These are phyloP conservation scores for Phalaenopsis hybrid DNA, from an alignment of 116 monocot species.

Conservation along the genomic window DNA sequence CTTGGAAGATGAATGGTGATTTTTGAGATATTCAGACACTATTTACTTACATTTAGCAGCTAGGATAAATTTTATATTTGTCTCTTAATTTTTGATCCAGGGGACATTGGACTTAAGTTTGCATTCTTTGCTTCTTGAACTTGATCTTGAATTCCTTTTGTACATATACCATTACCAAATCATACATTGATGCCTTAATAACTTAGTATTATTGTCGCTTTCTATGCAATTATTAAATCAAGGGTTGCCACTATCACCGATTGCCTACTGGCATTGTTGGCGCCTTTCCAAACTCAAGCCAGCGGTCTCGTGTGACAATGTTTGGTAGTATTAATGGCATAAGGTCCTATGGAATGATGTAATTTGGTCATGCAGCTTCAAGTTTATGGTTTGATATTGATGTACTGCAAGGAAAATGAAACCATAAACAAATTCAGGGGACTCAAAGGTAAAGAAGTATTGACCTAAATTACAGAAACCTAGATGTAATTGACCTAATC, in stretches of 20 bases:
- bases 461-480: background rate
- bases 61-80: background rate
- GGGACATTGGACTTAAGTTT: background rate
- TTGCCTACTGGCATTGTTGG: too few species aligned
- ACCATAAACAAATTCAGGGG: background rate
- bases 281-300: too few species aligned
- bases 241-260: too few species aligned
- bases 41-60: too few species aligned
- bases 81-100: background rate
- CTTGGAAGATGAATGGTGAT: background rate
- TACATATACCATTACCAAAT: too few species aligned
- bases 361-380: background rate
- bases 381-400: background rate
- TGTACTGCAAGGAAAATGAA: background rate
- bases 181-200: background rate
- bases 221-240: too few species aligned
- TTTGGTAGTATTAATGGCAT: background rate
- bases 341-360: background rate
- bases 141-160: background rate
- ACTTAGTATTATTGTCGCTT: background rate
- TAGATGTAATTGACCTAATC: background rate
- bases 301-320: too few species aligned
- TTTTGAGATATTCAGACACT: background rate
- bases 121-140: background rate
- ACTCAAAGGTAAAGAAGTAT: background rate